Percentiles rank a stretch among this genome's conserved stretches.
These are phyloP conservation scores for Metschnikowia bowlesiae DNA, from an alignment of 805 yeast genomes.

Conservation along the genomic window DNA sequence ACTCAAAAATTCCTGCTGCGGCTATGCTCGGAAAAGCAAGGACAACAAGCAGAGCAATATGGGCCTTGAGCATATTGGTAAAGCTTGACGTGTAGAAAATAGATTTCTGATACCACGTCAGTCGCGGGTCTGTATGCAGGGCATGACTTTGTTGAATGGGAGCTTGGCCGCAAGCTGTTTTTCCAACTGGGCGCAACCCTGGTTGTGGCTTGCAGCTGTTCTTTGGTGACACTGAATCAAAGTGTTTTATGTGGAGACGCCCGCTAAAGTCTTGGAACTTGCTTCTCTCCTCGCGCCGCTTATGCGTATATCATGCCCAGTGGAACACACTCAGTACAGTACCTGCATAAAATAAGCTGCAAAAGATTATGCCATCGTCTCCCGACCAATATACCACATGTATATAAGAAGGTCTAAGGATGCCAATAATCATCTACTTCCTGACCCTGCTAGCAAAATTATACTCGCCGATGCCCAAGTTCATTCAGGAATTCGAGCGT, in stretches of 20 bases:
- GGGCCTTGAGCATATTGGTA: constrained; percentile 7
- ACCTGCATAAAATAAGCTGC: not conserved
- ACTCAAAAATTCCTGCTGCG: constrained; percentile 33
- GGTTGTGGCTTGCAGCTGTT: no score
- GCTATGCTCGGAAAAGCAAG: constrained; percentile 15
- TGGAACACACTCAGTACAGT: not conserved
- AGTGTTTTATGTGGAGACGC: no score
- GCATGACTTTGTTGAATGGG: no score
- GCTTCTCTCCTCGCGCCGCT: not conserved
- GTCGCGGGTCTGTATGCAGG: not conserved
- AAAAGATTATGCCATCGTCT: not conserved
- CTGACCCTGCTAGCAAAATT: no score
- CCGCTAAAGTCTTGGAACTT: no score
- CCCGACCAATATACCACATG: not conserved
- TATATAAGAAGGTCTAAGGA: not conserved
- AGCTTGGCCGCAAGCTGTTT: no score
- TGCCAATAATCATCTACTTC: not conserved
- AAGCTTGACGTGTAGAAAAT: not conserved
- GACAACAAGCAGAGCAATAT: not conserved
- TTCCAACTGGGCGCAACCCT: no score
- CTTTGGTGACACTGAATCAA: no score
- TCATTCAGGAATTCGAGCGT: constrained; percentile 1
- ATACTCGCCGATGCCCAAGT: not conserved
- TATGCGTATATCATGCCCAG: not conserved
- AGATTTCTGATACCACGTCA: constrained; percentile 3